Base-by-base conservation (phyloP, 106 monocot genomes). In the Platanthera zijinensis region DNA sequence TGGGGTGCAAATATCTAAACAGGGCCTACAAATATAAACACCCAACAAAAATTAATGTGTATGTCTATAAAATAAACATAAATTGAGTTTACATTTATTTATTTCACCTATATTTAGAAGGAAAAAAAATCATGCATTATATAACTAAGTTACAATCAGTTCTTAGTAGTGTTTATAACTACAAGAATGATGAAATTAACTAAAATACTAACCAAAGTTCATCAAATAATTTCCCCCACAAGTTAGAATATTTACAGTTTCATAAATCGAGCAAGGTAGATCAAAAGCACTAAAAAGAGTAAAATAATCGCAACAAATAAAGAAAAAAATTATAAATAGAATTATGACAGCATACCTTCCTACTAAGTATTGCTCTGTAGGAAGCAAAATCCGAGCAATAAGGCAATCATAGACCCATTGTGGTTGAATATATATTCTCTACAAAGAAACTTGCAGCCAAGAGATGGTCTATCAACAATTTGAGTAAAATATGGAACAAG, bases 321-420 rank as follows among this genome's bases (percentile, higher is more conserved):
- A 21, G 18, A 18, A 51, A 18, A 51, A 72, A 18, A 50, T 25
- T n/a, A 50, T 21, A 13, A 47, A 5, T 21, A 45, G 50, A 72
- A 51, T 50, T 50, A 51, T 50, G 50, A 51, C 13, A 71, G 10
- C 62, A 69, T 94, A 99, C 99, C 92, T 92, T 83, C 99, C 99
- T 79, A 92, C 82, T 53, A 87, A 25, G 83, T 99, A 99, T 52
- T n/a, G 81, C 71, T 92, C 99, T 21, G 86, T 88, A 25, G 94
- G 99, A 66, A 99, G 75, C 72, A 99, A 75, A 11, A 92, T 81
- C 56, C 91, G 85, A 50, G 88, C 85, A 88, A 94, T 99, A 8
- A 94, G 75, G 83, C 92, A 94, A 85, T 99, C 99, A 85, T 64
- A 99, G 59, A 99, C 75, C 99, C 99, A 99, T 67, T 99, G 99